phyloP scores from a whole-genome alignment of 805 yeast genomes.

The Isabelozyma heimii region DNA sequence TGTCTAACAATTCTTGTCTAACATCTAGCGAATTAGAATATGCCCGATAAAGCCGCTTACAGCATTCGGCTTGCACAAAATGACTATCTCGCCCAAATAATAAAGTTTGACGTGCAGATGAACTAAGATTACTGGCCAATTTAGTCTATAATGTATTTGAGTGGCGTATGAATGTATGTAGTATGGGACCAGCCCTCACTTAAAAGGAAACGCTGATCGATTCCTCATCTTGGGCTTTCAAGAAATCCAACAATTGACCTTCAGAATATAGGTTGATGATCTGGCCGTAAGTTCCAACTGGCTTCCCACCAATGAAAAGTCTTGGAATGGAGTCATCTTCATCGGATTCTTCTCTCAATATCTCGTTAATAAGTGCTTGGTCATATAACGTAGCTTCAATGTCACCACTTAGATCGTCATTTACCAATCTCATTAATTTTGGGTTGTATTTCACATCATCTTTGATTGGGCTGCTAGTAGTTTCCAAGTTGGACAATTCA shows the following conservation, averaged over 20 bases:
- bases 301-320: constrained; percentile 31
- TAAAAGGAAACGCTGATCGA: constrained; percentile 15
- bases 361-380: not conserved
- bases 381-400: constrained; percentile 1
- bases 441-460: not conserved
- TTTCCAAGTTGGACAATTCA: not conserved
- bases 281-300: constrained; percentile 25
- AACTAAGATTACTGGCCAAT: too few relatives aligned
- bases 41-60: too few relatives aligned
- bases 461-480: not conserved
- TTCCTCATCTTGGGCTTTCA: constrained; percentile 26
- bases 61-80: too few relatives aligned
- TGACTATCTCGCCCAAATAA: too few relatives aligned
- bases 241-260: constrained; percentile 18
- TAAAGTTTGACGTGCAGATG: too few relatives aligned
- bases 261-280: constrained; percentile 16
- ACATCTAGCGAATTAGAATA: too few relatives aligned
- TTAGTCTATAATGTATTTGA: too few relatives aligned
- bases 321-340: constrained; percentile 23
- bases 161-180: not conserved
- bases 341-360: constrained; percentile 2
- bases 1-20: too few relatives aligned
- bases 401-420: not conserved
- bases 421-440: not conserved
- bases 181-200: not conserved